Percentiles rank a stretch among this genome's conserved stretches.
phyloP scores from a whole-genome alignment of 208 protist genomes.

The Angomonas ambiguus region DNA sequence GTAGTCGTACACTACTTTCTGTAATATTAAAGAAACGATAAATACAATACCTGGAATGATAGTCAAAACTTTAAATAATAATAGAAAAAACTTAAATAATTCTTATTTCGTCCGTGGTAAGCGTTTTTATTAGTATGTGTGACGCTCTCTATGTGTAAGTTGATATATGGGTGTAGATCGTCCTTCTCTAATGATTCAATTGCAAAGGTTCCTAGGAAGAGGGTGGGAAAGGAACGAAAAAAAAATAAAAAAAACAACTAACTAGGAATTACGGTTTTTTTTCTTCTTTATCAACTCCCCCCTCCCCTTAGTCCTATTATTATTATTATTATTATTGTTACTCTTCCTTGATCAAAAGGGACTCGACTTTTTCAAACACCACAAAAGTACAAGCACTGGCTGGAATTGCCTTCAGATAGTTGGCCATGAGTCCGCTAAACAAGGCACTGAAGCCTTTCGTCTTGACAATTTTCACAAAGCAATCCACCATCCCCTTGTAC shows the following conservation, averaged over 20 bases:
- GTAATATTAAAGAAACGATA: constrained; percentile 8
- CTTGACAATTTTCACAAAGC: constrained; percentile 76
- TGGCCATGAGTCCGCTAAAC: constrained; percentile 85
- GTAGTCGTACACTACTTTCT: background rate
- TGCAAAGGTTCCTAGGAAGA: too few species aligned
- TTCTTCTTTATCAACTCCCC: too few species aligned
- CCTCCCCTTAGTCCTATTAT: too few species aligned
- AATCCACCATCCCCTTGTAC: constrained; percentile 86
- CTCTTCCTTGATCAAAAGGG: constrained; percentile 57
- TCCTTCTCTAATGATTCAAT: too few species aligned
- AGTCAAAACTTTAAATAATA: background rate
- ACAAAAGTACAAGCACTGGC: constrained; percentile 84
- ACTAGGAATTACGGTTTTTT: background rate
- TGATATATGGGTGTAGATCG: too few species aligned
- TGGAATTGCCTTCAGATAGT: constrained; percentile 87
- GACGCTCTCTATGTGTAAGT: too few species aligned
- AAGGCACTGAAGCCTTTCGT: constrained; percentile 72
- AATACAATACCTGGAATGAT: background rate
- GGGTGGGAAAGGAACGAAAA: too few species aligned
- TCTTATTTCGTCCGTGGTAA: too few species aligned
- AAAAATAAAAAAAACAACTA: too few species aligned
- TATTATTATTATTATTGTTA: constrained; percentile 19
- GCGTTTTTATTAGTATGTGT: too few species aligned
- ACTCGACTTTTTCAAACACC: constrained; percentile 78
- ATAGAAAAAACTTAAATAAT: background rate